Conservation (phyloP, 1,139 yeast species). For the Zygoascus sp. region DNA sequence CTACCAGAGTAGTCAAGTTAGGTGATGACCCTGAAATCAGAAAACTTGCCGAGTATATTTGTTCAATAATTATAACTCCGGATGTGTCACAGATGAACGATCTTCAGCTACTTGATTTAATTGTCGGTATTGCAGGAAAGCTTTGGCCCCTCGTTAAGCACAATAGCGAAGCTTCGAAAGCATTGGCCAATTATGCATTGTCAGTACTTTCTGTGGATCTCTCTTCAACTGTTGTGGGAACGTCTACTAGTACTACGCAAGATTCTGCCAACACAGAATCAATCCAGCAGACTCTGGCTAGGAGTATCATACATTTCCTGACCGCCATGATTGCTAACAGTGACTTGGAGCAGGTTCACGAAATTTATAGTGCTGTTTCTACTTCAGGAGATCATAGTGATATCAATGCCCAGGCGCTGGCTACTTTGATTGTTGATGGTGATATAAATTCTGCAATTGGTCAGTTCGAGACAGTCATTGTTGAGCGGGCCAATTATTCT, state of each 20-base stretch:
- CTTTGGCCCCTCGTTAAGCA: slow-evolving; percentile 1
- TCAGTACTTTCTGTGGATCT: slow-evolving; percentile 5
- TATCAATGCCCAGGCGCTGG: slow-evolving; percentile 17
- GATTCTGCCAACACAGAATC: background rate
- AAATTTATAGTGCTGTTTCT: slow-evolving; percentile 4
- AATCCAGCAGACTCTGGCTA: slow-evolving; percentile 3
- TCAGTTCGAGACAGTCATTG: slow-evolving; percentile 2
- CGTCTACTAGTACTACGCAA: background rate
- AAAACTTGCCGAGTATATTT: background rate
- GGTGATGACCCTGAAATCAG: background rate
- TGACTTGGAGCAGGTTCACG: background rate
- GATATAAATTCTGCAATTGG: background rate
- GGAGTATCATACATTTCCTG: background rate
- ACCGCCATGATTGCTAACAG: background rate
- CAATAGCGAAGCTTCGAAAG: background rate
- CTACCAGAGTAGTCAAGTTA: background rate
- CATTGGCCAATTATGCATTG: background rate
- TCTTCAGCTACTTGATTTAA: slow-evolving; percentile 7
- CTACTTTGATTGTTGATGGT: slow-evolving; percentile 14
- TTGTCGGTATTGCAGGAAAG: background rate
- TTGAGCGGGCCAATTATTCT: background rate
- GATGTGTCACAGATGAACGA: background rate
- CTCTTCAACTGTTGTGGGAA: background rate
- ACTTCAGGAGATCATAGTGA: slow-evolving; percentile 8
- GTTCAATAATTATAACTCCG: background rate